These are phyloP conservation scores for Alternaria consortialis DNA, from an alignment of 2,329 filamentous ascomycete genomes.

Conservation along the genomic window DNA sequence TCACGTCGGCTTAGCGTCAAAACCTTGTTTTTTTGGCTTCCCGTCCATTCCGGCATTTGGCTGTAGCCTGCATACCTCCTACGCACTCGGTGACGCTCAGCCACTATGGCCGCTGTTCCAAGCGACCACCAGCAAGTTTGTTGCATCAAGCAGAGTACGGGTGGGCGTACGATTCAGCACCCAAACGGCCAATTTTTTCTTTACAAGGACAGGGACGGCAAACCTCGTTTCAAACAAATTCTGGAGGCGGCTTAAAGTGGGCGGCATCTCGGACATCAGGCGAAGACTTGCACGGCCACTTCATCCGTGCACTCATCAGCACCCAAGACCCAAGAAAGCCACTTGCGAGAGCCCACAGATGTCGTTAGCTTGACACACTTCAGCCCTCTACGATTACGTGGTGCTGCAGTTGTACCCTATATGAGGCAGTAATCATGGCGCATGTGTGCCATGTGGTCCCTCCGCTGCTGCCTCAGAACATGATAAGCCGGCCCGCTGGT, in stretches of 20 bases:
- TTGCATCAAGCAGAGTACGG: background rate
- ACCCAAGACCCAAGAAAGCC: slow-evolving; percentile 9
- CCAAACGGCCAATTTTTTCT: slow-evolving; percentile 5
- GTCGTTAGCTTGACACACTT: slow-evolving; percentile 8
- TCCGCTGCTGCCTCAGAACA: slow-evolving; percentile 6
- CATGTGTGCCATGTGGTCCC: slow-evolving; percentile 12
- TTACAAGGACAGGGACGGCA: slow-evolving; percentile 9
- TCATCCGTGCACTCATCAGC: slow-evolving; percentile 2
- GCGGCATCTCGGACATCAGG: background rate
- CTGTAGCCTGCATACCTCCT: slow-evolving; percentile 6
- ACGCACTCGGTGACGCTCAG: slow-evolving; percentile 1
- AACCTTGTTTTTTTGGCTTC: slow-evolving; percentile 11
- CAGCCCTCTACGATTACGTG: slow-evolving; percentile 29
- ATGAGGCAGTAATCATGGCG: slow-evolving; percentile 7
- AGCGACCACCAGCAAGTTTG: background rate
- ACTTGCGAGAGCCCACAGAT: slow-evolving; percentile 13
- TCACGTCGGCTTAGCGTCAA: slow-evolving; percentile 10
- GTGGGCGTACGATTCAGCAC: background rate
- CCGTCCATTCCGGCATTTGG: slow-evolving; percentile 9
- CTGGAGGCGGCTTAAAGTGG: slow-evolving; percentile 6
- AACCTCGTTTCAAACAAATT: slow-evolving; percentile 16
- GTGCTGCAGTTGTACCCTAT: slow-evolving; percentile 23
- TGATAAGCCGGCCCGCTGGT: slow-evolving; percentile 3
- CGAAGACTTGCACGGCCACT: slow-evolving; percentile 6
- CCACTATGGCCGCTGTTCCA: background rate